Conservation (phyloP, 78 protist species). For the Protostelium mycophagum region DNA sequence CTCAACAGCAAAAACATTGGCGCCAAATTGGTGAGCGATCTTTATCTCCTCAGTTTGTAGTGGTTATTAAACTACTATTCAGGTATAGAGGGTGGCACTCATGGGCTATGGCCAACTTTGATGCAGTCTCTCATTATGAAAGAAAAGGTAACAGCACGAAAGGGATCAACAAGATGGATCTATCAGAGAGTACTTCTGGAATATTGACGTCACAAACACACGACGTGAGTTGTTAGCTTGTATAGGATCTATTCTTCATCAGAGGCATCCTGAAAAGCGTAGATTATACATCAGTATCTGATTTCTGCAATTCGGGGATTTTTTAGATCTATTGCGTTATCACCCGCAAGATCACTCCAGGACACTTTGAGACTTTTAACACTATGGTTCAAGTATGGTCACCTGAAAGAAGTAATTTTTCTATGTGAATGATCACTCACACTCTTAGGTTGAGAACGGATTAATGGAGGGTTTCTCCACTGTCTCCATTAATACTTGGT, state of each 20-base stretch:
- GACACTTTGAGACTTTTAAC: constrained; percentile 77
- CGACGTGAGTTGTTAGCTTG: neutral
- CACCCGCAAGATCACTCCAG: constrained; percentile 20
- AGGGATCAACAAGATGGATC: neutral
- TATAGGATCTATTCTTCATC: neutral
- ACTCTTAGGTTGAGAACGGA: neutral
- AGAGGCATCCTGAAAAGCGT: neutral
- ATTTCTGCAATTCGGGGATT: constrained; percentile 77
- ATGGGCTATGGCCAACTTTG: neutral
- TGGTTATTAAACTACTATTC: no score
- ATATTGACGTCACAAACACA: neutral
- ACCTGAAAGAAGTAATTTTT: constrained; percentile 3
- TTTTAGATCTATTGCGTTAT: constrained; percentile 75
- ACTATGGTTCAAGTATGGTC: constrained; percentile 79
- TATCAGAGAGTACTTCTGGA: neutral
- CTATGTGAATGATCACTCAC: neutral
- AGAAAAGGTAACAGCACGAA: neutral
- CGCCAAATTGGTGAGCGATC: neutral
- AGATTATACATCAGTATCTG: neutral
- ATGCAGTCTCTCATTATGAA: neutral
- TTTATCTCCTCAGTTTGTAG: no score
- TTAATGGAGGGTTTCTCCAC: constrained; percentile 43
- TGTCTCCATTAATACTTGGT: constrained; percentile 85
- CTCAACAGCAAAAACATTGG: neutral
- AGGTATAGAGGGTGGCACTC: neutral